Base-by-base conservation (phyloP, 768 basidiomycete species). In the Leucosporidium scottii region DNA sequence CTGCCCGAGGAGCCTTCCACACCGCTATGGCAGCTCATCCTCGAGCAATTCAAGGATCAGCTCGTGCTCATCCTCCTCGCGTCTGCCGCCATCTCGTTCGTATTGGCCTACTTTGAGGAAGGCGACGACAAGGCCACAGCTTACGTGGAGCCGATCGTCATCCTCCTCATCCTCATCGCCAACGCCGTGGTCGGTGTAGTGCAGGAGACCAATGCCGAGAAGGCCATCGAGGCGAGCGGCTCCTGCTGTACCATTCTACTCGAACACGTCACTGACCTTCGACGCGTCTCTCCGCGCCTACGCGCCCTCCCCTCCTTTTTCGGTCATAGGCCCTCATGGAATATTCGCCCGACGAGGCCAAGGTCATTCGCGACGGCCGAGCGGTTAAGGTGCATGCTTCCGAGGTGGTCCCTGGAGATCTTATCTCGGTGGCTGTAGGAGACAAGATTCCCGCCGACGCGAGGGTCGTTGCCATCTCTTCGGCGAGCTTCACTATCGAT, bases 1-100 rank as follows among this genome's bases (percentile, higher is more conserved):
- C 83, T 99, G 10, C 93, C 94, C 17, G 92, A 96, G 76, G 91
- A 93, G 15, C 87, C 90, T 0, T 81, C 90, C 4, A 96, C 94
- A 6, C 90, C 93, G 5, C 77, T 98, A 39, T 93, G 92, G 91
- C 84, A 91, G 76, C 86, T 98, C 68, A 88, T 99, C 67, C 83
- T 99, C n/a, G 93, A 96, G 73, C 94, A 99, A 80, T 99, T 99
- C 83, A 89, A 98, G 82, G 94, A 99, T 80, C 92, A 96, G 79
- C 85, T 99, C 34, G 94, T 99, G 51, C 87, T 99, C 70, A 98
- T 99, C 76, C 84, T 99, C 44, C 87, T 99, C 56, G 93, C 84
- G 3, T 96, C 93, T 1, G 94, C 94, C 18, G 86, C 90, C 55
- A 83, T 98, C 73, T 98, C 94, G 15, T 93, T 99, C 79, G 82